These are phyloP conservation scores for Neocucurbitaria cava DNA, from an alignment of 2,329 filamentous ascomycete species.

Conservation along the genomic window DNA sequence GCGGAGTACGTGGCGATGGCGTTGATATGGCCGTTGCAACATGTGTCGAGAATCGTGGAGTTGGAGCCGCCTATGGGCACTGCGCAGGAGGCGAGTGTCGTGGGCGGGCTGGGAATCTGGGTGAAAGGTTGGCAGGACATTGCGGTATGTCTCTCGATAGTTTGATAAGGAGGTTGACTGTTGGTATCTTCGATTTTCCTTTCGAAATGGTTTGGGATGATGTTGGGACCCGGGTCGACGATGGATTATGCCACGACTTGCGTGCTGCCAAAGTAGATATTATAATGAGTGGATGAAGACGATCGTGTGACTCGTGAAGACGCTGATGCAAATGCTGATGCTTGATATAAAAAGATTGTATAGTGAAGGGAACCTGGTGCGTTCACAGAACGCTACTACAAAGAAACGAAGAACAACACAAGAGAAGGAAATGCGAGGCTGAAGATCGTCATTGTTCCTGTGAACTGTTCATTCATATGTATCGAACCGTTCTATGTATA, in stretches of 20 bases:
- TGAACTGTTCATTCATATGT: background rate
- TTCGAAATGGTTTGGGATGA: background rate
- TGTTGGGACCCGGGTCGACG: background rate
- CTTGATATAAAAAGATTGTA: background rate
- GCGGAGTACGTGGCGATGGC: constrained; percentile 28
- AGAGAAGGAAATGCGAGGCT: constrained; percentile 13
- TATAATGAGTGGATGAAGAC: background rate
- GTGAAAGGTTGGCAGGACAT: constrained; percentile 24
- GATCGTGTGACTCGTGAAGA: background rate
- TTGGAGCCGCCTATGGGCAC: constrained; percentile 37
- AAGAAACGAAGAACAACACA: constrained; percentile 11
- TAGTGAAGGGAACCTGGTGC: background rate
- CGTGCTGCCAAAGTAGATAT: background rate
- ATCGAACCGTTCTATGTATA: constrained; percentile 19
- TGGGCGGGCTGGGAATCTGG: constrained; percentile 30
- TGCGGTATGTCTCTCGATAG: background rate
- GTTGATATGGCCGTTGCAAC: constrained; percentile 42
- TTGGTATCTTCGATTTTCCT: background rate
- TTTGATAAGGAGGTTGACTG: background rate
- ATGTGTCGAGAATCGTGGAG: constrained; percentile 36
- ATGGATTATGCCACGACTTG: background rate
- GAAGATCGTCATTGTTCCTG: background rate
- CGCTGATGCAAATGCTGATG: background rate
- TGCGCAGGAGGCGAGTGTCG: constrained; percentile 28
- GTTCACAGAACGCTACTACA: constrained; percentile 22